Evolutionary conservation across 768 basidiomycete genomes (phyloP).

Genomic region (Mycena crocata): DNA sequence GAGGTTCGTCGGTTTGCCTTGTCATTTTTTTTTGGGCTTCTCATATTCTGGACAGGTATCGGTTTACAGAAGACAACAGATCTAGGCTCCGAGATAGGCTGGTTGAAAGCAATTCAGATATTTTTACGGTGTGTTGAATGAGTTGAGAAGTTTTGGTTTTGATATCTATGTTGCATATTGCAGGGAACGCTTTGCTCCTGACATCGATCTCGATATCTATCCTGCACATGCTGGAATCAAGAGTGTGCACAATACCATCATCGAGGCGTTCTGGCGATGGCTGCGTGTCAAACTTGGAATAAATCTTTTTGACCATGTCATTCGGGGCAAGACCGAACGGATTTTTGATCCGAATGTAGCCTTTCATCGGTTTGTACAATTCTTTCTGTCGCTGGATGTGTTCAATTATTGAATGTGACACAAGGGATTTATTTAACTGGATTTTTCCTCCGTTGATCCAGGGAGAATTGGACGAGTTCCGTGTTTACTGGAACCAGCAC

Average conservation of each 20-base stretch:
- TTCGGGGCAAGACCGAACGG: slow-evolving; percentile 15
- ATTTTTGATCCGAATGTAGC: slow-evolving; percentile 7
- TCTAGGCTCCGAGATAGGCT: slow-evolving; percentile 3
- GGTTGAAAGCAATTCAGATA: background rate
- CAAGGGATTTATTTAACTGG: slow-evolving; percentile 46
- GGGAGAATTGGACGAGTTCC: slow-evolving; percentile 40
- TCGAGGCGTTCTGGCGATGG: slow-evolving; percentile 35
- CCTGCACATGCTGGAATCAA: slow-evolving; percentile 20
- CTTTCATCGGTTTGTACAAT: slow-evolving; percentile 20
- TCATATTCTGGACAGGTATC: background rate
- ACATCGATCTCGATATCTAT: slow-evolving; percentile 2
- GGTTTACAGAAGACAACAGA: background rate
- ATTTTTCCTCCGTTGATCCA: slow-evolving; percentile 47
- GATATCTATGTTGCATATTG: background rate
- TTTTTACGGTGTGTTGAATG: background rate
- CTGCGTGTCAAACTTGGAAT: slow-evolving; percentile 25
- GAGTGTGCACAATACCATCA: slow-evolving; percentile 33
- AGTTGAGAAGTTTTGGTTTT: background rate
- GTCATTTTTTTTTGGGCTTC: background rate
- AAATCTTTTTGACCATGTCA: slow-evolving; percentile 22
- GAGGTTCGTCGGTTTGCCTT: slow-evolving; percentile 3
- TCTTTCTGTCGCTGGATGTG: background rate
- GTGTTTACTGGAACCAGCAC: slow-evolving; percentile 46
- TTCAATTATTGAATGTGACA: background rate
- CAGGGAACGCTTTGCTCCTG: background rate